Base-by-base conservation (phyloP, 352 stramenopile genomes). In the Globisporangium megalacanthum region DNA sequence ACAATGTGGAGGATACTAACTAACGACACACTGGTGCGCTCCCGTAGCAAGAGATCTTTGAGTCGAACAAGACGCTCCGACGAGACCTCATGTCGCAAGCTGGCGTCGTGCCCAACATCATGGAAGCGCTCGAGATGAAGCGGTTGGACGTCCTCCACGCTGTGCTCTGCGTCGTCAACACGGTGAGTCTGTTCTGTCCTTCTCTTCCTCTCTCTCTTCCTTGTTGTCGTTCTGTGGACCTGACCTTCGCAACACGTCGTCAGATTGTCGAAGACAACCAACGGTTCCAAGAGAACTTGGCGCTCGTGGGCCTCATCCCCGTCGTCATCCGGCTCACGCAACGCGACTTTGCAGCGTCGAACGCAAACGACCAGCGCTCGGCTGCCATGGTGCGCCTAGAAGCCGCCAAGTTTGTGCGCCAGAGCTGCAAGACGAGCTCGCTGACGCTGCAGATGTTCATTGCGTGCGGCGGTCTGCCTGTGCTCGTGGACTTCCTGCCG, bases 401-500 rank as follows among this genome's bases (percentile, higher is more conserved):
- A 59, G 89, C 86, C 0, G 84, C 86, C 14, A 93, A 90, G 49
- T 95, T 97, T 56, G 86, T 96, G 14, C 75, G 86, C 1, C 83
- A 96, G 56, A 92, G 83, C 39, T 94, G 87, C 60, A 88, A 90
- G 57, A 96, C 87, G 8, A 95, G 85, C 52, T 85, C 80, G 0
- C 35, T 95, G 55, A 96, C 87, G 13, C 71, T 97, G 14, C 91
- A 97, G 63, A 97, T 97, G 87, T 97, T 97, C 54, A 94, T 97
- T 19, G 89, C 88, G 1, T 97, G 89, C 52, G 91, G 91, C 17
- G 91, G 91, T 14, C 62, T 97, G 8, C 83, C 89, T 1, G 80
- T 95, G 10, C 65, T 95, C 6, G 83, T 93, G 20, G 81, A 94
- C 54, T 95, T 95, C 41, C 69, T 95, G 42, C 77, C 73, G 1